Evolutionary conservation across 805 yeast species (phyloP).

Genomic region (Candida montana): DNA sequence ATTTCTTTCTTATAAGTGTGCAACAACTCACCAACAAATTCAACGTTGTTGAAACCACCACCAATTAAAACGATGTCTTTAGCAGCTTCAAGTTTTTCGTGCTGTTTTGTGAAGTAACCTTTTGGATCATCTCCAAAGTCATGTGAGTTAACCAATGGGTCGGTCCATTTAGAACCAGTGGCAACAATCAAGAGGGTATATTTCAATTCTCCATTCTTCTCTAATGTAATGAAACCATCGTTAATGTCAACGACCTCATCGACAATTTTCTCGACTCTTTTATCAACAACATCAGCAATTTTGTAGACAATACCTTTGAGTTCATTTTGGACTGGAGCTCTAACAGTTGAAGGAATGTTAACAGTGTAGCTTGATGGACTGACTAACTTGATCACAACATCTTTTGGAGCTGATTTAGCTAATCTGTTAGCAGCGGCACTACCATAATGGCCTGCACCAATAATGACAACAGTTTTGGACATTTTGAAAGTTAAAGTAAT

Average conservation of each 20-base stretch:
- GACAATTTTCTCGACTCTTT: constrained; percentile 18
- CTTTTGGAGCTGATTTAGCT: constrained; percentile 1
- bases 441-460: constrained; percentile 24
- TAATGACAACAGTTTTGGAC: constrained; percentile 15
- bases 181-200: constrained; percentile 27
- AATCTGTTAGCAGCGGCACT: constrained; percentile 18
- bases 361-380: constrained; percentile 14
- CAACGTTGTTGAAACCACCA: constrained; percentile 29
- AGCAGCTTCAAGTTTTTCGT: constrained; percentile 19
- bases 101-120: constrained; percentile 12
- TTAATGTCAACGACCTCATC: constrained; percentile 15
- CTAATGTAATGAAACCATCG: constrained; percentile 14
- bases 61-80: constrained; percentile 28
- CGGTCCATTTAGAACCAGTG: constrained; percentile 27
- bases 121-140: constrained; percentile 13
- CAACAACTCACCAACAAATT: constrained; percentile 29
- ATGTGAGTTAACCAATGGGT: constrained; percentile 19
- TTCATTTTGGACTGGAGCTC: constrained; percentile 19
- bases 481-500: background rate
- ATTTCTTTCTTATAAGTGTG: constrained; percentile 17
- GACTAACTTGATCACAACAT: constrained; percentile 13
- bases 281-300: constrained; percentile 17
- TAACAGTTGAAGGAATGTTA: constrained; percentile 12
- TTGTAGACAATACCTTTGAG: constrained; percentile 15
- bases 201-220: constrained; percentile 5